Conservation (phyloP, 2,329 filamentous ascomycete genomes). For the Pseudopithomyces maydicus region DNA sequence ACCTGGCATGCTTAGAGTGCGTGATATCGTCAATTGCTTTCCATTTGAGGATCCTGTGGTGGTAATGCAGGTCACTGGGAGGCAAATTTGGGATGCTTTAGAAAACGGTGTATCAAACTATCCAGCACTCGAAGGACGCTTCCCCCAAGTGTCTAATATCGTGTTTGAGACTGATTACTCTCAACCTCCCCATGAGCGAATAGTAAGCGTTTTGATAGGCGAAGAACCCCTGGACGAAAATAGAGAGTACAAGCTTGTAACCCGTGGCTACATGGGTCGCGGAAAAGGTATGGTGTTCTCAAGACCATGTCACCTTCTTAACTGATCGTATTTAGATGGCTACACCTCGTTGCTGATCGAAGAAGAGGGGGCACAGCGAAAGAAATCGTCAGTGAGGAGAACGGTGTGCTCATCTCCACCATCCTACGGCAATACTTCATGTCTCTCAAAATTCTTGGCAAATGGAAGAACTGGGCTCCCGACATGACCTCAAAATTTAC, state of each 20-base stretch:
- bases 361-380: slow-evolving; percentile 77
- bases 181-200: slow-evolving; percentile 63
- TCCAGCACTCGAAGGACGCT: slow-evolving; percentile 81
- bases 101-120: slow-evolving; percentile 84
- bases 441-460: slow-evolving; percentile 78
- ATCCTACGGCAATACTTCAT: slow-evolving; percentile 92
- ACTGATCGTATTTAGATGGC: slow-evolving; percentile 62
- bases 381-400: slow-evolving; percentile 83
- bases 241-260: slow-evolving; percentile 73
- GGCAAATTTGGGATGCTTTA: slow-evolving; percentile 76
- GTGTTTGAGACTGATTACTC: slow-evolving; percentile 72
- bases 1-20: slow-evolving; percentile 75
- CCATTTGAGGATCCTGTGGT: slow-evolving; percentile 92
- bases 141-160: slow-evolving; percentile 87
- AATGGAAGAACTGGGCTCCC: slow-evolving; percentile 74
- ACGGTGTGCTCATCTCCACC: slow-evolving; percentile 82
- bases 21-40: slow-evolving; percentile 87
- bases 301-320: not conserved
- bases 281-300: slow-evolving; percentile 61
- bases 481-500: slow-evolving; percentile 69
- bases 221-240: slow-evolving; percentile 65
- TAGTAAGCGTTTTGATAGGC: slow-evolving; percentile 66
- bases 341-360: slow-evolving; percentile 77
- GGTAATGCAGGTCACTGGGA: slow-evolving; percentile 72
- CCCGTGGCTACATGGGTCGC: slow-evolving; percentile 85